These are phyloP conservation scores for Penicillium silybi DNA, from an alignment of 495 filamentous ascomycete species.

Conservation along the genomic window DNA sequence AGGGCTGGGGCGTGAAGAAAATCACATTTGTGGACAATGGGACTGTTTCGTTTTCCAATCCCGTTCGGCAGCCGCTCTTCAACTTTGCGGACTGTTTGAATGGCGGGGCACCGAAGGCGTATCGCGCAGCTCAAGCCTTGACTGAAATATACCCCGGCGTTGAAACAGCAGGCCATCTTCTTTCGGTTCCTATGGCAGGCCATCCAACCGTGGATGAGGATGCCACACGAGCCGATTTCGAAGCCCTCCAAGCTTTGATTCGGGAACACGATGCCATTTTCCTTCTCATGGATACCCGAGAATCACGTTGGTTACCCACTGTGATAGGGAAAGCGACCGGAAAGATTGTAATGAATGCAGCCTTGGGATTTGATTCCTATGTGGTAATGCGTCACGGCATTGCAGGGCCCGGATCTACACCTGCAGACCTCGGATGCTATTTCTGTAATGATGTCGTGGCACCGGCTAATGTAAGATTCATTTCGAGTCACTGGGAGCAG, in stretches of 20 bases:
- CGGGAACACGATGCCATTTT: conserved; percentile 90
- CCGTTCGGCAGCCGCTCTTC: conserved; percentile 90
- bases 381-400: conserved; percentile 95
- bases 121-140: conserved; percentile 74
- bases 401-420: conserved; percentile 28
- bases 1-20: conserved; percentile 93
- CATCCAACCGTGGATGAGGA: conserved; percentile 75
- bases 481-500: not conserved
- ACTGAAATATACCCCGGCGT: conserved; percentile 89
- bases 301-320: conserved; percentile 94
- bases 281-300: conserved; percentile 92
- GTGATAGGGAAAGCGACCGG: conserved; percentile 90
- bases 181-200: conserved; percentile 92
- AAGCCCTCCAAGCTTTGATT: conserved; percentile 67
- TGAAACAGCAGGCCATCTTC: conserved; percentile 67
- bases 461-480: conserved; percentile 76
- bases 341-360: conserved; percentile 95
- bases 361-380: conserved; percentile 92
- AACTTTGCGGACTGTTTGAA: conserved; percentile 82
- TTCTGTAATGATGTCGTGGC: conserved; percentile 98
- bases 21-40: conserved; percentile 96
- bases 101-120: conserved; percentile 81
- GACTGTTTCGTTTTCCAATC: conserved; percentile 95
- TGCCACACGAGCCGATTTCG: conserved; percentile 66
- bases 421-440: conserved; percentile 79